Evolutionary conservation across 169 alveolate genomes (phyloP).

Genomic region (Cryptosporidium baileyi): DNA sequence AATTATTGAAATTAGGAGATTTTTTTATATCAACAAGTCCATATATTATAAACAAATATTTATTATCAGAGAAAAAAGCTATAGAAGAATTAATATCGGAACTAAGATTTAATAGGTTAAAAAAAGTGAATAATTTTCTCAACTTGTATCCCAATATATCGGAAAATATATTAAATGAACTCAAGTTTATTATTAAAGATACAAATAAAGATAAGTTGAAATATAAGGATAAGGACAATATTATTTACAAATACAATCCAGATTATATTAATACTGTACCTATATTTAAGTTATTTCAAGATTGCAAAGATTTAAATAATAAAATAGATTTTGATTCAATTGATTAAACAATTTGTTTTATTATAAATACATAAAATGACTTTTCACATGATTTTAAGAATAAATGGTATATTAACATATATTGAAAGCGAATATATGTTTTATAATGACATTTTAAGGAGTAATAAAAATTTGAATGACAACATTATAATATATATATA

Average conservation of each 20-base stretch:
- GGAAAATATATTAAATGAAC: background rate
- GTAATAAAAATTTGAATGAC: background rate
- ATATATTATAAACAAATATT: conserved; percentile 23
- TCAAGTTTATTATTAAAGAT: conserved; percentile 16
- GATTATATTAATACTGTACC: background rate
- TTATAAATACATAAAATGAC: conserved; percentile 2
- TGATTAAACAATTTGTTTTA: conserved; percentile 1
- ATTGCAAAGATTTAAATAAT: background rate
- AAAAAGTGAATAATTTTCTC: conserved; percentile 5
- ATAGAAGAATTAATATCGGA: background rate
- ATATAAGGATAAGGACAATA: background rate
- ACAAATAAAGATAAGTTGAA: background rate
- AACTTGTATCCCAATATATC: conserved; percentile 29
- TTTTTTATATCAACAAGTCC: conserved; percentile 28
- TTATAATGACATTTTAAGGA: background rate
- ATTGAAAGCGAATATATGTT: background rate
- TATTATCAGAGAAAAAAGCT: conserved; percentile 38
- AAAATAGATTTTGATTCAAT: conserved; percentile 4
- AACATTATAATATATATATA: conserved; percentile 3
- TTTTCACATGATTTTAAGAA: background rate
- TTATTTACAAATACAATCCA: background rate
- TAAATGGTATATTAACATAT: conserved; percentile 34
- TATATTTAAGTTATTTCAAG: background rate
- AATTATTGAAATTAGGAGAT: conserved; percentile 47
- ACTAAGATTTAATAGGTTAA: conserved; percentile 5